Percentiles rank a stretch among this genome's conserved stretches.
Conservation (phyloP, 2,329 filamentous ascomycete genomes). For the Hypoxylon sp. region DNA sequence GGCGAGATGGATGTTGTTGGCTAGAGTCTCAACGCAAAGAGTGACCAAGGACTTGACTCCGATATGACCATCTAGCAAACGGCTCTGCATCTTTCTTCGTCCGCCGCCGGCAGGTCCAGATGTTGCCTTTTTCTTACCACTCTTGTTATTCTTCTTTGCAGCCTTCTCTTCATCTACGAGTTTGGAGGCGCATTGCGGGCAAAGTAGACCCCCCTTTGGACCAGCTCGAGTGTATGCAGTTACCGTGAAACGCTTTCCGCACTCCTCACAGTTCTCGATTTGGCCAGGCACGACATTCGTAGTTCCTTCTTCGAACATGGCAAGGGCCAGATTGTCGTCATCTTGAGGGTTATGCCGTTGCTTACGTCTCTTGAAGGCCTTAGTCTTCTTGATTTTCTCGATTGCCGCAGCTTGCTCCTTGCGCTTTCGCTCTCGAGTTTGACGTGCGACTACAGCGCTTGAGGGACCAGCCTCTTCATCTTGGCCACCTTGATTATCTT, state of each 20-base stretch:
- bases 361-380: slow-evolving; percentile 70
- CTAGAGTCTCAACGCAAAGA: slow-evolving; percentile 74
- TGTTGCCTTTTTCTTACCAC: slow-evolving; percentile 67
- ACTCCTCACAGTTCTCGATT: slow-evolving; percentile 88
- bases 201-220: slow-evolving; percentile 88
- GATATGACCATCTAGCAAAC: slow-evolving; percentile 82
- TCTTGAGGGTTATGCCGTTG: slow-evolving; percentile 50
- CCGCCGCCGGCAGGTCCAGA: slow-evolving; percentile 66
- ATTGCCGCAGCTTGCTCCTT: slow-evolving; percentile 70
- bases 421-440: slow-evolving; percentile 58
- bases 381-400: slow-evolving; percentile 74
- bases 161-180: slow-evolving; percentile 76
- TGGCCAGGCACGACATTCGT: slow-evolving; percentile 80
- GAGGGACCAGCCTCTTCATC: slow-evolving; percentile 33
- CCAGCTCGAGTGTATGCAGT: slow-evolving; percentile 89
- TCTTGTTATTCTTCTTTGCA: slow-evolving; percentile 64
- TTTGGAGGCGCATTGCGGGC: slow-evolving; percentile 83
- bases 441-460: slow-evolving; percentile 29
- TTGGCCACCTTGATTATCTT: slow-evolving; percentile 29
- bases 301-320: slow-evolving; percentile 63
- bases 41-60: slow-evolving; percentile 79
- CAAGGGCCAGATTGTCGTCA: slow-evolving; percentile 63
- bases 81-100: slow-evolving; percentile 84
- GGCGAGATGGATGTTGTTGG: slow-evolving; percentile 74
- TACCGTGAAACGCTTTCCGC: slow-evolving; percentile 90